phyloP scores from a whole-genome alignment of 495 filamentous ascomycete species.

The Hypomontagnella monticulosa region DNA sequence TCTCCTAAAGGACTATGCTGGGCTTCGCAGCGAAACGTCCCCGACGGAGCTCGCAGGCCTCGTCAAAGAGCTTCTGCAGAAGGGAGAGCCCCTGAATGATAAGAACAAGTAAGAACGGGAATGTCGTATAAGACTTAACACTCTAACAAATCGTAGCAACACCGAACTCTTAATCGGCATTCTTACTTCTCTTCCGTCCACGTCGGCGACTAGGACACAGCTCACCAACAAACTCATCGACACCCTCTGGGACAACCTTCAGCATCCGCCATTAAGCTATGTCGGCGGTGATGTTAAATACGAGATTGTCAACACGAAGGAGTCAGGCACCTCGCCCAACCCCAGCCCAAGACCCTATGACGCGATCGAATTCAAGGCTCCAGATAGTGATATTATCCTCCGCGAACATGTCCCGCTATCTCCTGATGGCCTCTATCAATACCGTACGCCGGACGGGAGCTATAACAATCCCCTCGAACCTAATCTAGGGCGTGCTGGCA shows the following conservation, averaged over 20 bases:
- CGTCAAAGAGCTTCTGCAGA: conserved; percentile 41
- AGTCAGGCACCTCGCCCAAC: conserved; percentile 1
- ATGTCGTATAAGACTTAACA: neutral
- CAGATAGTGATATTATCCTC: conserved; percentile 49
- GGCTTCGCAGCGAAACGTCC: conserved; percentile 37
- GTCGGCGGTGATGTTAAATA: conserved; percentile 52
- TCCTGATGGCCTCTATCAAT: conserved; percentile 59
- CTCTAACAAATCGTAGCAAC: conserved; percentile 32
- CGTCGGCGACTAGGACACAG: conserved; percentile 53
- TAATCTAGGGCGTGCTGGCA: conserved; percentile 65
- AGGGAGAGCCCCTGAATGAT: conserved; percentile 46
- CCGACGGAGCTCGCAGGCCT: conserved; percentile 37
- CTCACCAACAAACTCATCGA: conserved; percentile 62
- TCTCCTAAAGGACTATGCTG: conserved; percentile 42
- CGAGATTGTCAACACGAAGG: conserved; percentile 34
- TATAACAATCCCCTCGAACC: conserved; percentile 72
- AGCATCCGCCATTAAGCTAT: conserved; percentile 73
- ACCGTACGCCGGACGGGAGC: conserved; percentile 75
- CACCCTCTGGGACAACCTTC: conserved; percentile 72
- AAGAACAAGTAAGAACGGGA: conserved; percentile 39
- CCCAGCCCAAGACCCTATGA: conserved; percentile 23
- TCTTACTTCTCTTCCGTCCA: conserved; percentile 60
- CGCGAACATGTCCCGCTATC: conserved; percentile 47
- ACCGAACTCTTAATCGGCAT: conserved; percentile 49
- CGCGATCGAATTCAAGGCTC: conserved; percentile 46